Evolutionary conservation across 148 eudicot species (phyloP).

Genomic region (Pouteria glomerata): DNA sequence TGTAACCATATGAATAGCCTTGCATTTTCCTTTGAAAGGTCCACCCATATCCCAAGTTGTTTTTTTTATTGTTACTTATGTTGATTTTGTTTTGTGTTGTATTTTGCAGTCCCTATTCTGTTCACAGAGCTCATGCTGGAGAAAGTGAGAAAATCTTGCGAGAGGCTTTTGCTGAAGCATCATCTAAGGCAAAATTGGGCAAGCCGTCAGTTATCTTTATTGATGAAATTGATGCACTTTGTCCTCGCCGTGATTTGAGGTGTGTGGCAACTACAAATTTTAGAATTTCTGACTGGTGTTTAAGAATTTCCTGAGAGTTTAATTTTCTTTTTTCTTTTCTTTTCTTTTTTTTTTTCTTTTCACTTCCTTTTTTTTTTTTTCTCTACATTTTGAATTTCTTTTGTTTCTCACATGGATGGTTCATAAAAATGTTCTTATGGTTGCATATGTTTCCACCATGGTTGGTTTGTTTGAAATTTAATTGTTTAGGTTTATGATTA

Average conservation of each 20-base stretch:
- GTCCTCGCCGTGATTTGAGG: conserved; percentile 90
- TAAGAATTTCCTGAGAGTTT: too few relatives aligned
- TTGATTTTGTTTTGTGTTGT: conserved; percentile 15
- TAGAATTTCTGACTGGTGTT: background rate
- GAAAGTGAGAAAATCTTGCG: conserved; percentile 88
- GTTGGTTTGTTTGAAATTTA: too few relatives aligned
- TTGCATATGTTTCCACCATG: too few relatives aligned
- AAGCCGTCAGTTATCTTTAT: conserved; percentile 86
- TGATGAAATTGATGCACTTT: conserved; percentile 92
- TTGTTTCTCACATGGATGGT: too few relatives aligned
- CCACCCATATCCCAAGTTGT: background rate
- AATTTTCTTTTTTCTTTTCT: too few relatives aligned
- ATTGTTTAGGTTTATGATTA: background rate
- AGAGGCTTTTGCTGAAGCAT: conserved; percentile 86
- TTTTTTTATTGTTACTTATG: background rate
- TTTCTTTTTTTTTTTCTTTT: too few relatives aligned
- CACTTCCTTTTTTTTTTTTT: too few relatives aligned
- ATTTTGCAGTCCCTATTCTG: conserved; percentile 81
- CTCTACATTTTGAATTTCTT: too few relatives aligned
- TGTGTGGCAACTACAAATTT: conserved; percentile 16
- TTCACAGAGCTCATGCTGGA: conserved; percentile 78
- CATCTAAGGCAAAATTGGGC: conserved; percentile 57
- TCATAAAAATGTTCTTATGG: too few relatives aligned
- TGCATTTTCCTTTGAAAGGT: background rate
- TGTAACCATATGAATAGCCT: background rate